Evolutionary conservation across 805 yeast species (phyloP).

Genomic region (Candida succiphila): DNA sequence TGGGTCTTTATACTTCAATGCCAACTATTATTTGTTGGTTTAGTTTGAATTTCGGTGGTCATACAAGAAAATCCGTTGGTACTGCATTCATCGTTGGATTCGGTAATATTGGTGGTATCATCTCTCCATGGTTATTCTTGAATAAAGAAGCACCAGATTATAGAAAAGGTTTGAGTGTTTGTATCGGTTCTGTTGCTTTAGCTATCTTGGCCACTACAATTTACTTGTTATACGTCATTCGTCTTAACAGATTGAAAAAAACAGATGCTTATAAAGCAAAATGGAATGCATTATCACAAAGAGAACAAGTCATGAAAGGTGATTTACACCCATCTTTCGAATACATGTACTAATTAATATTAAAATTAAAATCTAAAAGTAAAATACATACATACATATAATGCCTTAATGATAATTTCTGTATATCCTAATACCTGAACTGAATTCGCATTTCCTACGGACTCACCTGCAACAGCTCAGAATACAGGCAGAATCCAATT

Average conservation of each 20-base stretch:
- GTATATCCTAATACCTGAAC: too few species aligned
- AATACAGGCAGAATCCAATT: too few species aligned
- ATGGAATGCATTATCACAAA: conserved; percentile 18
- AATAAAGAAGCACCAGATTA: conserved; percentile 43
- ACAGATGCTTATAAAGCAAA: conserved; percentile 16
- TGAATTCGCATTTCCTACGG: too few species aligned
- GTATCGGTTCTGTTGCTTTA: conserved; percentile 36
- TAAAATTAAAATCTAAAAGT: too few species aligned
- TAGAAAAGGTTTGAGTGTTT: conserved; percentile 37
- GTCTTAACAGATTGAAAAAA: conserved; percentile 26
- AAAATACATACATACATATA: neutral
- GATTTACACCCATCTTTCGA: conserved; percentile 33
- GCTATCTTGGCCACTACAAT: conserved; percentile 26
- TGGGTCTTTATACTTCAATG: conserved; percentile 56
- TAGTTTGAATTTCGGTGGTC: conserved; percentile 37
- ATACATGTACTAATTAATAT: conserved; percentile 28
- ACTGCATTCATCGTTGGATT: conserved; percentile 43
- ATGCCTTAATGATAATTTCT: neutral
- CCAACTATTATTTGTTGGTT: conserved; percentile 65
- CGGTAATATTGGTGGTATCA: conserved; percentile 48
- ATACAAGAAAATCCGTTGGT: conserved; percentile 33
- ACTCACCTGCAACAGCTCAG: too few species aligned
- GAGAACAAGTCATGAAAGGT: conserved; percentile 22
- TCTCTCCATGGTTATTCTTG: conserved; percentile 41
- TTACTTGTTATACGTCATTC: conserved; percentile 21